phyloP scores from a whole-genome alignment of 2,329 filamentous ascomycete species.

The Trichoderma atrobrunneum region DNA sequence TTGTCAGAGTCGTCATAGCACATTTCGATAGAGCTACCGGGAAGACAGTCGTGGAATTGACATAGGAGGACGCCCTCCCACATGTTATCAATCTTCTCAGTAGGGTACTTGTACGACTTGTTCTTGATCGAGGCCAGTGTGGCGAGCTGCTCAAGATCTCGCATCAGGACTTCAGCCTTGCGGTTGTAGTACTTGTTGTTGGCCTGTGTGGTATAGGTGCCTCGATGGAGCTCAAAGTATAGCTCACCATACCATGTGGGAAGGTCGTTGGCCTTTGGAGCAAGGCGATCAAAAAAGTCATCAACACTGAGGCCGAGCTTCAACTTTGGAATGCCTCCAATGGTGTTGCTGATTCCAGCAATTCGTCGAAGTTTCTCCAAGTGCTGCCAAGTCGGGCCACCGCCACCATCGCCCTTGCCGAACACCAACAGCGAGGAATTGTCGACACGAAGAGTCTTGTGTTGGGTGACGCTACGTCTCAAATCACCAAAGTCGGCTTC shows the following conservation, averaged over 20 bases:
- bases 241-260: conserved; percentile 98
- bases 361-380: conserved; percentile 92
- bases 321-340: conserved; percentile 75
- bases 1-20: conserved; percentile 94
- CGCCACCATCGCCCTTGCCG: conserved; percentile 94
- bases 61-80: conserved; percentile 92
- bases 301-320: conserved; percentile 89
- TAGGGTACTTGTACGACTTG: conserved; percentile 81
- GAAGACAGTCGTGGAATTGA: conserved; percentile 96
- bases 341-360: conserved; percentile 85
- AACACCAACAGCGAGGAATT: conserved; percentile 88
- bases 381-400: conserved; percentile 89
- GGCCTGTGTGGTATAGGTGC: conserved; percentile 94
- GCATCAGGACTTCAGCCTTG: conserved; percentile 77
- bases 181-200: conserved; percentile 97
- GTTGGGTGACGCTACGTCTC: conserved; percentile 80
- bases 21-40: conserved; percentile 95
- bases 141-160: conserved; percentile 83
- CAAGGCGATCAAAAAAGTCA: conserved; percentile 84
- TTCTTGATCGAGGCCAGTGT: conserved; percentile 77
- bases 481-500: conserved; percentile 94
- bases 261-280: conserved; percentile 74
- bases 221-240: conserved; percentile 95
- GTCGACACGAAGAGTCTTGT: conserved; percentile 95
- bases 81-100: conserved; percentile 89